Base-by-base conservation (phyloP, 179 eudicot genomes). In the Silene coronaria region DNA sequence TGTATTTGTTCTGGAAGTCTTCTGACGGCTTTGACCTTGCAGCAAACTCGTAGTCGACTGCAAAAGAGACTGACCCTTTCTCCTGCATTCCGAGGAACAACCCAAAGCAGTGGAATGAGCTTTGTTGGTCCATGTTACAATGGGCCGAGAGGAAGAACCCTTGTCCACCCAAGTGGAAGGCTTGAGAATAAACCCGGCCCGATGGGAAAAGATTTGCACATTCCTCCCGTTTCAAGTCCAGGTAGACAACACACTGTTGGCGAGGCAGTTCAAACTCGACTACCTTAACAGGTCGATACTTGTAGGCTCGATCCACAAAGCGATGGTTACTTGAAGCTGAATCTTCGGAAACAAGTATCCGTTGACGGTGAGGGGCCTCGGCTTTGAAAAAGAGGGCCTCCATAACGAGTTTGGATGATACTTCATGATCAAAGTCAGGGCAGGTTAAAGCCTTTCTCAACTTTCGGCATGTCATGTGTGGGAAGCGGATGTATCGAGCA, bases 1-100 rank as follows among this genome's bases (percentile, higher is more conserved):
- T 91, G 76, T 89, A 93, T 67, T 93, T 93, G 87, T 89, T 91
- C 26, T 82, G 77, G 61, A 83, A 93, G 67, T 93, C 98, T 60
- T 91, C 97, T 0, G 88, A 79, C 4, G 97, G 98, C 78, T 89
- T 93, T 10, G 89, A 83, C 74, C 98, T 80, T 1, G 97, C 93
- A 0, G 97, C 85, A 78, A 93, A 91, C 74, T 91, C 98, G 11
- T 93, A 93, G 76, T 91, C 97, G n/a, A 93, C 98, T 0, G 93
- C 87, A 57, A 93, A 88, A 19, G 84, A 71, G 38, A 91, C 93
- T 0, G 97, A 87, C 5, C 98, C 98, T 78, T 93, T 93, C 48
- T 93, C 97, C 72, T 93, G 98, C 98, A 93, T 93, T 46, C 98
- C 98, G n/a, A 93, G 76, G 80, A 92, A 92, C 23, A 92, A 79